Base-by-base conservation (phyloP, 1,284 basidiomycete species). In the Paramarasmius palmivorus region DNA sequence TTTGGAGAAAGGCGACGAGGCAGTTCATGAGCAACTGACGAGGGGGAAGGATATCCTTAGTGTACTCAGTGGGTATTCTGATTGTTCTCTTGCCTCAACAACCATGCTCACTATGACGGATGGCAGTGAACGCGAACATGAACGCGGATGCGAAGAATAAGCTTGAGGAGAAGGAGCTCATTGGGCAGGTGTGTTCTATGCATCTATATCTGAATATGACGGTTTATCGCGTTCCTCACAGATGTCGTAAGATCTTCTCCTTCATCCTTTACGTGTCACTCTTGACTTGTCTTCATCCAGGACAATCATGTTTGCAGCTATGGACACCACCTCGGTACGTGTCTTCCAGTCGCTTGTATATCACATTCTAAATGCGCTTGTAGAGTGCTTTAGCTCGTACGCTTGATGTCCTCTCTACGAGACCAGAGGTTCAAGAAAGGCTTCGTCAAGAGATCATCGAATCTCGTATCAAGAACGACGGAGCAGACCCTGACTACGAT, bases 31-130 rank as follows among this genome's bases (percentile, higher is more conserved):
- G 12, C 69, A 74, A 45, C 56, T 72, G 22, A 70, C 67, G 1
- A 61, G 60, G 35, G 73, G 72, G n/a, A 77, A 75, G 47, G 77
- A 81, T 61, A 71, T 80, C 40, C 68, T 80, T 48, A 79, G 74
- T 53, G 69, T 74, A 48, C 59, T 80, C 12, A 65, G 76, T 76
- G 57, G 37, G 47, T 49, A 14, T 17, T 17, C 71, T 63, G 6
- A 22, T 5, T 19, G 26, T 32, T 12, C 26, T 45, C 25, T 32
- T 40, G 37, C 29, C 7, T 32, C 12, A 12, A 20, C 5, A 54
- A 1, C 57, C 4, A 2, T 35, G 7, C 19, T 34, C 7, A 20
- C n/a, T 29, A 32, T 12, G 12, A 41, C 32, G 29, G 7, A 32
- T 32, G 6, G 12, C 29, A 53, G 52, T 53, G 52, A 53, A 32